Percentiles rank a stretch among this genome's conserved stretches.
Evolutionary conservation across 495 filamentous ascomycete genomes (phyloP).

Genomic region (Neurospora tetraspora): DNA sequence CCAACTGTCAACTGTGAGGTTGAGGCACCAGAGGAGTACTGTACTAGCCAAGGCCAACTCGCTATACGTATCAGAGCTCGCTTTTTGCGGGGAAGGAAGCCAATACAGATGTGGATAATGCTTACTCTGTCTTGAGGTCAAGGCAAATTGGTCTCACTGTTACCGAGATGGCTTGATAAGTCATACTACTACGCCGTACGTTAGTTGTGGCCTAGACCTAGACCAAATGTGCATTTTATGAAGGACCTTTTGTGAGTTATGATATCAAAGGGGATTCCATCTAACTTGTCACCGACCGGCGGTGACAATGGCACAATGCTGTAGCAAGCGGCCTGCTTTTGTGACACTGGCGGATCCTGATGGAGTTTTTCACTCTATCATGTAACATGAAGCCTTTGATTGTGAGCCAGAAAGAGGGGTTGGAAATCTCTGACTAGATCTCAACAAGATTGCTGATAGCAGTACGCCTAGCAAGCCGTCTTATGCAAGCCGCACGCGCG

Average conservation of each 20-base stretch:
- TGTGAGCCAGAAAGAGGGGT: background rate
- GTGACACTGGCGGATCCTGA: slow-evolving; percentile 9
- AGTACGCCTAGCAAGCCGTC: background rate
- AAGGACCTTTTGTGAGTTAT: slow-evolving; percentile 21
- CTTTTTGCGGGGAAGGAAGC: background rate
- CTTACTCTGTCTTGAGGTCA: background rate
- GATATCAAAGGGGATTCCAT: slow-evolving; percentile 17
- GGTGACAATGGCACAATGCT: slow-evolving; percentile 2
- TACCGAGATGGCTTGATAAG: background rate
- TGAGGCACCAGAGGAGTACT: background rate
- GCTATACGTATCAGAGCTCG: background rate
- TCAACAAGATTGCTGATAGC: background rate
- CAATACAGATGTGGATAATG: slow-evolving; percentile 2
- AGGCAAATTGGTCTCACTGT: slow-evolving; percentile 9
- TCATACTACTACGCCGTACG: background rate
- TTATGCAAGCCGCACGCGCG: background rate
- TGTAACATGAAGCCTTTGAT: background rate
- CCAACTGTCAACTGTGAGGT: background rate
- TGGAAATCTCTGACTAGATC: slow-evolving; percentile 4
- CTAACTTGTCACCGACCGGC: background rate
- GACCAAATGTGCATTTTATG: slow-evolving; percentile 12
- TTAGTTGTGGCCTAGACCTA: slow-evolving; percentile 1
- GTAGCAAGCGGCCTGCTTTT: slow-evolving; percentile 9
- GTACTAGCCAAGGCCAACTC: background rate
- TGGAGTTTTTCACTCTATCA: slow-evolving; percentile 9